Evolutionary conservation across 1,284 basidiomycete species (phyloP).

Genomic region (Pisolithus thermaeus): DNA sequence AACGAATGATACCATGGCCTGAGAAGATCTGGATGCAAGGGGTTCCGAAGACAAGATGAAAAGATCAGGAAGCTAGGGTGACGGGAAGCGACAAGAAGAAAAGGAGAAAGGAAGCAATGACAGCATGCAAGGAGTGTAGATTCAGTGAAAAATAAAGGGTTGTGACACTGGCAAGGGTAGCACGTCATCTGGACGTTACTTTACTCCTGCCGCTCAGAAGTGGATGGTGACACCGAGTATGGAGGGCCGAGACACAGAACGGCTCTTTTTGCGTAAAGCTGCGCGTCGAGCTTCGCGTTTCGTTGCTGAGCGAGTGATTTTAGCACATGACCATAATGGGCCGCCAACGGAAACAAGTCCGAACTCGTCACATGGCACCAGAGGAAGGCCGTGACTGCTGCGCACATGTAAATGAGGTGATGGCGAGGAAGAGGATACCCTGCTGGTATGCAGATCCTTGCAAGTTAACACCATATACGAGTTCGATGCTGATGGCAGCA

Average conservation of each 20-base stretch:
- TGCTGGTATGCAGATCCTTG: not conserved
- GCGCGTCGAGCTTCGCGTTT: constrained; percentile 24
- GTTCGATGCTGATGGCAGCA: not conserved
- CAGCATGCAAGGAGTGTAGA: too few species aligned
- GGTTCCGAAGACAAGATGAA: too few species aligned
- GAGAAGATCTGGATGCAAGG: too few species aligned
- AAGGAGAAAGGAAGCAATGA: too few species aligned
- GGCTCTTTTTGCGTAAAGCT: constrained; percentile 8
- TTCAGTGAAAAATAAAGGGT: too few species aligned
- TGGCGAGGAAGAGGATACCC: not conserved
- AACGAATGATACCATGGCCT: too few species aligned
- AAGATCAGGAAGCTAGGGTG: too few species aligned
- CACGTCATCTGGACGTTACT: too few species aligned
- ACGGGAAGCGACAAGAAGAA: too few species aligned
- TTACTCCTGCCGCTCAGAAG: too few species aligned
- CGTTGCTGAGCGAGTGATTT: constrained; percentile 23
- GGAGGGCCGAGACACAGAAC: constrained; percentile 21
- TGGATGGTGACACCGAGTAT: constrained; percentile 7
- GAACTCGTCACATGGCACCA: constrained; percentile 2
- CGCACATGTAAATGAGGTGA: constrained; percentile 7
- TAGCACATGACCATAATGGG: constrained; percentile 25
- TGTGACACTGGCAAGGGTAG: too few species aligned
- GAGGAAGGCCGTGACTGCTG: constrained; percentile 1
- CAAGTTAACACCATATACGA: not conserved
- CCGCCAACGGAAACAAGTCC: constrained; percentile 7